Evolutionary conservation across 2,329 filamentous ascomycete genomes (phyloP).

Genomic region (Fusarium sp.): DNA sequence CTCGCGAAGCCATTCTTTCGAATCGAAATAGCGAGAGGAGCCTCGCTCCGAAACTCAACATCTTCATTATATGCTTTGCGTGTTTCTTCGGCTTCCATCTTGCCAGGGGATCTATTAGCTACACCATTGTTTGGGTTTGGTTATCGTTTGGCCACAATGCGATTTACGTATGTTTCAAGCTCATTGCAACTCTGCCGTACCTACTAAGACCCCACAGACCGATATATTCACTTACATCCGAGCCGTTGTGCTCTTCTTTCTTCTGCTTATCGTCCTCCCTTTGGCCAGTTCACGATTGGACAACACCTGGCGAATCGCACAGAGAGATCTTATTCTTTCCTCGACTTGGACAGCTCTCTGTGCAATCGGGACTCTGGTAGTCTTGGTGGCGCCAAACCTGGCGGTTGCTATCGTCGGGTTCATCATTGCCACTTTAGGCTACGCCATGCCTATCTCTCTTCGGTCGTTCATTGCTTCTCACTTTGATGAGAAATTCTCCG

Average conservation of each 20-base stretch:
- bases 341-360: background rate
- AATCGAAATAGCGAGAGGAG: too few relatives aligned
- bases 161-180: background rate
- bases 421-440: background rate
- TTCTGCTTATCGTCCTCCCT: constrained; percentile 1
- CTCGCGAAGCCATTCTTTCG: background rate
- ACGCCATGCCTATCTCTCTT: background rate
- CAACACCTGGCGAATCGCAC: background rate
- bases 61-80: background rate
- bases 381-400: constrained; percentile 1
- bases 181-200: fast-evolving
- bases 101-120: background rate
- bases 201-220: background rate
- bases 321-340: constrained; percentile 2
- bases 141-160: background rate
- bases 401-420: background rate
- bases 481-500: background rate
- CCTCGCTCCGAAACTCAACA: background rate
- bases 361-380: background rate
- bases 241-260: background rate
- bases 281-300: background rate
- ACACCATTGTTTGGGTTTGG: constrained; percentile 5
- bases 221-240: background rate
- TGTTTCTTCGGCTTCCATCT: constrained; percentile 7
- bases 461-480: constrained; percentile 6